Evolutionary conservation across 495 filamentous ascomycete genomes (phyloP).

Genomic region (Clohesyomyces aquaticus): DNA sequence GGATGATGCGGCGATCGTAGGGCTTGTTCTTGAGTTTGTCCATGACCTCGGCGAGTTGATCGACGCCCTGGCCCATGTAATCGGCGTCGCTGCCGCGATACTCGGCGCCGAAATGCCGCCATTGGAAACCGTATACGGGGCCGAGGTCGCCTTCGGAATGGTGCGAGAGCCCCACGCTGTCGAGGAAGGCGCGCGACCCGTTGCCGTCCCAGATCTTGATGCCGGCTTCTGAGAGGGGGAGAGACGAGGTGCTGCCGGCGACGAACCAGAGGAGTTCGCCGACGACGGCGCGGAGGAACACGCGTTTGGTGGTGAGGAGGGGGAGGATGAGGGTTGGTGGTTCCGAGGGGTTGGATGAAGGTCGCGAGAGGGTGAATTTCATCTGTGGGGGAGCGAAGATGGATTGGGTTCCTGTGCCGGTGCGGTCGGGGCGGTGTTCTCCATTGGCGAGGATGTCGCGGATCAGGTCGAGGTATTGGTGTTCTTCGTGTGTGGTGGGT

Average conservation of each 20-base stretch:
- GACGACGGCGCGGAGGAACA: constrained; percentile 88
- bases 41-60: constrained; percentile 87
- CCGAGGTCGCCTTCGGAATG: constrained; percentile 87
- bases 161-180: constrained; percentile 75
- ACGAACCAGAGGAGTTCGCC: constrained; percentile 98
- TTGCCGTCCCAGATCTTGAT: constrained; percentile 99
- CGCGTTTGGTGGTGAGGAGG: constrained; percentile 94
- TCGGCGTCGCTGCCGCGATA: constrained; percentile 79
- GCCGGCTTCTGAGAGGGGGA: constrained; percentile 70
- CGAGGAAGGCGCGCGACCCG: constrained; percentile 84
- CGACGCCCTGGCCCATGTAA: constrained; percentile 86
- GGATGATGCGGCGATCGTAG: constrained; percentile 85
- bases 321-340: constrained; percentile 68
- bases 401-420: constrained; percentile 88
- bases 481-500: constrained; percentile 47
- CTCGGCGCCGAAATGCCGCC: constrained; percentile 94
- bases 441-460: constrained; percentile 73
- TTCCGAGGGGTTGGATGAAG: constrained; percentile 46
- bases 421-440: constrained; percentile 82
- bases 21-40: constrained; percentile 78
- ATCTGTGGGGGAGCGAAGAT: constrained; percentile 85
- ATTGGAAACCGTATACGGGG: constrained; percentile 98
- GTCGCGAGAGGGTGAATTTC: constrained; percentile 78
- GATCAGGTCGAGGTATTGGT: constrained; percentile 57
- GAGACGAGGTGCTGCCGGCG: constrained; percentile 74